phyloP scores from a whole-genome alignment of 2,329 filamentous ascomycete genomes.

The Macrophomina pseudophaseolina region DNA sequence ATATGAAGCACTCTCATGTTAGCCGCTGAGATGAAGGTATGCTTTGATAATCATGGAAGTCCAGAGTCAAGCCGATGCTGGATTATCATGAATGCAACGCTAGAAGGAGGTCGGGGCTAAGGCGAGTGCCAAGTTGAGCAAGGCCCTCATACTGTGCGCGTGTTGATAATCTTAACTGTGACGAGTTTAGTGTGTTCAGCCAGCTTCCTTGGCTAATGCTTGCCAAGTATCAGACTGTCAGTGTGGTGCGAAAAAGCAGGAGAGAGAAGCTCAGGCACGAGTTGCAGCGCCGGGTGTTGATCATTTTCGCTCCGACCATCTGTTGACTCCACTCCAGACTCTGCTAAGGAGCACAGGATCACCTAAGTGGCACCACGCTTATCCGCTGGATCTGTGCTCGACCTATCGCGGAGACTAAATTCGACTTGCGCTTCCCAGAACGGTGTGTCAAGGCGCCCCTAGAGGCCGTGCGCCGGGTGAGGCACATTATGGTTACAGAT shows the following conservation, averaged over 20 bases:
- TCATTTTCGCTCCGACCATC: not conserved
- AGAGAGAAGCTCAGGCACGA: not conserved
- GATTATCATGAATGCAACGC: not conserved
- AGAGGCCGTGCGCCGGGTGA: not conserved
- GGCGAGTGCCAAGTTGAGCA: not conserved
- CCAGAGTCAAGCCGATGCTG: not conserved
- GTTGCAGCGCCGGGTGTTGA: not conserved
- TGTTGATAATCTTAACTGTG: not conserved
- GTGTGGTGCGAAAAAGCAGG: not conserved
- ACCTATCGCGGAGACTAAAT: not conserved
- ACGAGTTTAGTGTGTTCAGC: not conserved
- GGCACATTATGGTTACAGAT: not conserved
- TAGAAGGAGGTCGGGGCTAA: not conserved
- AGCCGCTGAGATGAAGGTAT: too few relatives aligned
- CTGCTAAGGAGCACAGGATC: not conserved
- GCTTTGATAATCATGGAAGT: too few relatives aligned
- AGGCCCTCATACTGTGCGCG: not conserved
- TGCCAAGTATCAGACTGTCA: not conserved
- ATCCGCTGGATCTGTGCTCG: not conserved
- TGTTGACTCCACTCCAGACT: not conserved
- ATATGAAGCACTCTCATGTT: too few relatives aligned
- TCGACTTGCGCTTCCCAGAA: not conserved
- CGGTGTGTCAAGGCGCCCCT: not conserved
- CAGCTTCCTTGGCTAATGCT: not conserved
- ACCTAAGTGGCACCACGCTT: not conserved